A percentile compares a stretch with the other conserved stretches of the same genome.
phyloP scores from a whole-genome alignment of 257 asterid genomes.

The Primulina eburnea region DNA sequence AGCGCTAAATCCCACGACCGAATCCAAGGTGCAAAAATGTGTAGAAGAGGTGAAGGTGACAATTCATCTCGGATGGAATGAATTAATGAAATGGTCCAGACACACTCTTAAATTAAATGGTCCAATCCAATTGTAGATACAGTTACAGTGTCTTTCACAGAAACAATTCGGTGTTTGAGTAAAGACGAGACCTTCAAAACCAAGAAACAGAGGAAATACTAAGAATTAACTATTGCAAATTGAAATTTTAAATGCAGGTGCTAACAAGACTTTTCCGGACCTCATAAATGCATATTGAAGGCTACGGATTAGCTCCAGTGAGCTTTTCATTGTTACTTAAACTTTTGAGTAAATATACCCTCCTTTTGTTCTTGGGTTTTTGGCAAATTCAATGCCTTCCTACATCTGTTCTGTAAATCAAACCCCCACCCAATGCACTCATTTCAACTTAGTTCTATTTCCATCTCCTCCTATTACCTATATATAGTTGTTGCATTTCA shows the following conservation, averaged over 20 bases:
- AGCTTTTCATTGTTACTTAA: conserved; percentile 61
- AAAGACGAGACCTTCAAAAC: neutral
- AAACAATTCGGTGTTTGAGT: neutral
- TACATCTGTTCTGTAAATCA: conserved; percentile 17
- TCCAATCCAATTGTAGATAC: neutral
- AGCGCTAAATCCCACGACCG: too few relatives aligned
- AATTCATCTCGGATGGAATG: too few relatives aligned
- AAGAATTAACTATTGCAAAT: neutral
- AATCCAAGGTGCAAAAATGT: too few relatives aligned
- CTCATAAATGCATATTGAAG: conserved; percentile 74
- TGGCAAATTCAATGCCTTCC: conserved; percentile 55
- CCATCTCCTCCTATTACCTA: conserved; percentile 26
- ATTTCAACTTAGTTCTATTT: neutral
- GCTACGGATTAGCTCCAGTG: conserved; percentile 70
- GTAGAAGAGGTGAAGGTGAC: neutral
- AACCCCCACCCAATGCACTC: conserved; percentile 17
- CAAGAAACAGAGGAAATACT: neutral
- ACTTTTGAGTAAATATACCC: conserved; percentile 63
- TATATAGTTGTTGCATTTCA: conserved; percentile 4
- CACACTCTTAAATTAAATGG: neutral
- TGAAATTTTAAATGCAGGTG: neutral
- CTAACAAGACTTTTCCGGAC: conserved; percentile 39
- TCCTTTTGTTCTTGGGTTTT: conserved; percentile 61
- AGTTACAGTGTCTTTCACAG: neutral
- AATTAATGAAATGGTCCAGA: neutral